These are phyloP conservation scores for Nematodospora anomalae DNA, from an alignment of 1,139 yeast species.

Conservation along the genomic window DNA sequence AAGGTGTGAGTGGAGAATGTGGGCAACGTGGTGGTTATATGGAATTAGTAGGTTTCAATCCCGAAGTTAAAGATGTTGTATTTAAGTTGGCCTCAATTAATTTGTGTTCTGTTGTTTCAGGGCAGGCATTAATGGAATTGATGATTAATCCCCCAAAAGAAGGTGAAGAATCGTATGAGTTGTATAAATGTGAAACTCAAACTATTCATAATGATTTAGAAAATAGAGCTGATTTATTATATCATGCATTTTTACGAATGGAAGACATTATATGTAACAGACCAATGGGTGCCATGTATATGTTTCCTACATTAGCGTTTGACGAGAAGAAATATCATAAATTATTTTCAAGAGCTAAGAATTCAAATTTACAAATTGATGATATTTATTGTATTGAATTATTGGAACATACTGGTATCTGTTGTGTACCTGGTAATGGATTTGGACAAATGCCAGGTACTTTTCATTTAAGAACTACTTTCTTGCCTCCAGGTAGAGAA, in stretches of 20 bases:
- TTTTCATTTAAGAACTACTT: constrained; percentile 91
- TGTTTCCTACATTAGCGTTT: constrained; percentile 77
- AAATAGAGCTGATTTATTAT: constrained; percentile 62
- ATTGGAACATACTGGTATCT: constrained; percentile 88
- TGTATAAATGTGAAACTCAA: constrained; percentile 60
- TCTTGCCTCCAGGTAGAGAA: constrained; percentile 90
- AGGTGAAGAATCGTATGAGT: constrained; percentile 75
- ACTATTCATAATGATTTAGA: constrained; percentile 62
- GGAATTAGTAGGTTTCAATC: constrained; percentile 82
- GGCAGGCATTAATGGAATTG: constrained; percentile 88
- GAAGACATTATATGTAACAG: constrained; percentile 81
- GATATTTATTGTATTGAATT: constrained; percentile 84
- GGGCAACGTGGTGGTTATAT: constrained; percentile 99
- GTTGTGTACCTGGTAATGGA: constrained; percentile 97
- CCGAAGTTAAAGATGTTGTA: constrained; percentile 66
- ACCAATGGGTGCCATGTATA: constrained; percentile 97
- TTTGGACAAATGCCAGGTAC: constrained; percentile 91
- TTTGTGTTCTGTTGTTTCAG: constrained; percentile 90
- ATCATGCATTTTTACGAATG: constrained; percentile 69
- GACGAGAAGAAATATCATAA: constrained; percentile 46
- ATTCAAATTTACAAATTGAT: constrained; percentile 62
- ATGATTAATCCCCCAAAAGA: constrained; percentile 88
- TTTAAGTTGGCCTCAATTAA: constrained; percentile 87
- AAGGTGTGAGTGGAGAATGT: constrained; percentile 97
- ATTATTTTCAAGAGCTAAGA: constrained; percentile 62